phyloP scores from a whole-genome alignment of 2,329 filamentous ascomycete species.

The Scedosporium minutisporum region DNA sequence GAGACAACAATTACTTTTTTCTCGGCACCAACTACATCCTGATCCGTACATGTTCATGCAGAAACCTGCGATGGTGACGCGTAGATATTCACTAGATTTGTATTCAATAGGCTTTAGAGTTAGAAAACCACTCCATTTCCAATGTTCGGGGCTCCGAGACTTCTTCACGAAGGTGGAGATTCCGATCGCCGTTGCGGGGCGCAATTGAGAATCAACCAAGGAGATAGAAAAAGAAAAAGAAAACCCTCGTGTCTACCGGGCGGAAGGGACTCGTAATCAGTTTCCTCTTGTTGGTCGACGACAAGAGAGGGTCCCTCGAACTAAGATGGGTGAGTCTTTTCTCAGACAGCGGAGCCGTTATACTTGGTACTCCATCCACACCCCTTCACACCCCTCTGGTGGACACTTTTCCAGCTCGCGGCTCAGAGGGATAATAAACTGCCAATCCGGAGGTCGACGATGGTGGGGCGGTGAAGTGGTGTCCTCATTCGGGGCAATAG shows the following conservation, averaged over 20 bases:
- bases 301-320: neutral
- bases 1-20: neutral
- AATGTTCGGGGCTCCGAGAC: neutral
- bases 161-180: neutral
- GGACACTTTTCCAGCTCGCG: neutral
- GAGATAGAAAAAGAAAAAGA: neutral
- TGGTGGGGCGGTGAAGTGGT: neutral
- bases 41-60: neutral
- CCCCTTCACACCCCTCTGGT: neutral
- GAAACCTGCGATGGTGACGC: no score
- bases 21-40: neutral
- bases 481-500: neutral
- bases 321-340: neutral
- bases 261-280: neutral
- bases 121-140: neutral
- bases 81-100: no score
- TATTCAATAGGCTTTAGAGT: no score
- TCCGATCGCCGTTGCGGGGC: neutral
- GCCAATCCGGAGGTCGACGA: no score
- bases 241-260: no score
- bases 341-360: neutral
- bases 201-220: neutral
- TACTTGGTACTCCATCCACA: neutral
- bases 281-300: neutral
- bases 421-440: no score